Conservation (phyloP, 768 basidiomycete genomes). For the Tulasnella calospora region DNA sequence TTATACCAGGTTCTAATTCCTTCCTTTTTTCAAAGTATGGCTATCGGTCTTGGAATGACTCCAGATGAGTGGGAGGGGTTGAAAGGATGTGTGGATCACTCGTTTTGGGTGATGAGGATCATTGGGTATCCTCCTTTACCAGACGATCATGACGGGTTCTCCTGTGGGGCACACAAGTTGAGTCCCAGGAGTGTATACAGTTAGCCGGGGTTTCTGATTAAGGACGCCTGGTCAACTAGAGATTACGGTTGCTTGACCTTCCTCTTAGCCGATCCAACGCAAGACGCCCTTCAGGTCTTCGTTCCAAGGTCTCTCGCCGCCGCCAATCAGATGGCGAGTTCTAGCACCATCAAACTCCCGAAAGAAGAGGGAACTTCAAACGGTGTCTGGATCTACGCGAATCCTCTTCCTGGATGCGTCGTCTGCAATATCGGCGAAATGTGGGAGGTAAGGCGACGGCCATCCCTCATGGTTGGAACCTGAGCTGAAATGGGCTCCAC, state of each 20-base stretch:
- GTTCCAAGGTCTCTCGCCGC: conserved; percentile 38
- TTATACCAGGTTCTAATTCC: background rate
- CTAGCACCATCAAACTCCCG: conserved; percentile 31
- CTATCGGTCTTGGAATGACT: conserved; percentile 69
- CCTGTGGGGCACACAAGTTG: conserved; percentile 87
- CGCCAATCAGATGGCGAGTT: background rate
- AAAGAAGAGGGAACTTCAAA: conserved; percentile 52
- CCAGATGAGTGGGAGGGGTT: conserved; percentile 64
- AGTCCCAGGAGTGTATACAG: background rate
- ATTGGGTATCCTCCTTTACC: conserved; percentile 90
- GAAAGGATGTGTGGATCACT: conserved; percentile 66
- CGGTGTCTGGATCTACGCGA: conserved; percentile 76
- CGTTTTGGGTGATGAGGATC: conserved; percentile 85
- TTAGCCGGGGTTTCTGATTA: background rate
- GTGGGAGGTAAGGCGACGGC: conserved; percentile 39
- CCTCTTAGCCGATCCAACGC: conserved; percentile 76
- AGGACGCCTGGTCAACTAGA: conserved; percentile 37
- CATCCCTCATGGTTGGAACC: background rate
- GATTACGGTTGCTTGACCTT: conserved; percentile 95
- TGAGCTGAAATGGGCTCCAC: conserved; percentile 33
- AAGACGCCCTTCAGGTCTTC: conserved; percentile 78
- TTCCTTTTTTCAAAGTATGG: conserved; percentile 53
- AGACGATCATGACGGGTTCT: conserved; percentile 70
- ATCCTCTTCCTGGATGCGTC: conserved; percentile 75
- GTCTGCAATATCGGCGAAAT: conserved; percentile 91